Percentiles rank a stretch among this genome's conserved stretches.
Conservation (phyloP, 768 basidiomycete species). For the Russula abietina region DNA sequence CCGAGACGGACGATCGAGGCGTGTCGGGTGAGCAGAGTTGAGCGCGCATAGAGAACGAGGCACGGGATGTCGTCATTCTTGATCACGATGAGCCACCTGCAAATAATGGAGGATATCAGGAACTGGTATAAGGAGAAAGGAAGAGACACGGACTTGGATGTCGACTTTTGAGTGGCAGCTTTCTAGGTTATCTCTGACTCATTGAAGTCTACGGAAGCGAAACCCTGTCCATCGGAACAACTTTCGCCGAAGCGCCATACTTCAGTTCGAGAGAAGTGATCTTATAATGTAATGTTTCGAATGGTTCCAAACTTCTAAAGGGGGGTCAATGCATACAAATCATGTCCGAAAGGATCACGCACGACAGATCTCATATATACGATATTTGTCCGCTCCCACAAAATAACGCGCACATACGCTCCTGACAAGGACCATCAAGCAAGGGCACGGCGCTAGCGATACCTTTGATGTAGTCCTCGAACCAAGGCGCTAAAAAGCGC, state of each 20-base stretch:
- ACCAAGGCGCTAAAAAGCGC: constrained; percentile 72
- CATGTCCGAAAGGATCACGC: constrained; percentile 32
- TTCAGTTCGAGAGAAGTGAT: constrained; percentile 67
- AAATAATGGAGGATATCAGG: too few species aligned
- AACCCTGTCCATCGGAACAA: constrained; percentile 78
- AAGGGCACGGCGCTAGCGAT: constrained; percentile 24
- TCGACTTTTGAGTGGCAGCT: not conserved
- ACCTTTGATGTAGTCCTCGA: constrained; percentile 79
- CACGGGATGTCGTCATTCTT: too few species aligned
- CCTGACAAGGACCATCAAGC: constrained; percentile 38
- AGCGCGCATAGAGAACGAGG: too few species aligned
- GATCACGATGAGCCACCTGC: too few species aligned
- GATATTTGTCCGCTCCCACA: constrained; percentile 68
- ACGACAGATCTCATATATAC: constrained; percentile 79
- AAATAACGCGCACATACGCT: constrained; percentile 82
- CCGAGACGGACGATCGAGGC: too few species aligned
- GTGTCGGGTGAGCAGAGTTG: too few species aligned
- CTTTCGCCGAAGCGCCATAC: constrained; percentile 60
- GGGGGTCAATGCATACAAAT: constrained; percentile 6
- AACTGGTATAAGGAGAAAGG: too few species aligned
- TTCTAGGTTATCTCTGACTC: constrained; percentile 21
- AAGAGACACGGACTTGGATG: too few species aligned
- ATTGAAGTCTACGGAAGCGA: constrained; percentile 66
- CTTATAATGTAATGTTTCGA: constrained; percentile 68
- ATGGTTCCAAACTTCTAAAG: constrained; percentile 44